Evolutionary conservation across 1,284 basidiomycete genomes (phyloP).

Genomic region (Trametes versicolor): DNA sequence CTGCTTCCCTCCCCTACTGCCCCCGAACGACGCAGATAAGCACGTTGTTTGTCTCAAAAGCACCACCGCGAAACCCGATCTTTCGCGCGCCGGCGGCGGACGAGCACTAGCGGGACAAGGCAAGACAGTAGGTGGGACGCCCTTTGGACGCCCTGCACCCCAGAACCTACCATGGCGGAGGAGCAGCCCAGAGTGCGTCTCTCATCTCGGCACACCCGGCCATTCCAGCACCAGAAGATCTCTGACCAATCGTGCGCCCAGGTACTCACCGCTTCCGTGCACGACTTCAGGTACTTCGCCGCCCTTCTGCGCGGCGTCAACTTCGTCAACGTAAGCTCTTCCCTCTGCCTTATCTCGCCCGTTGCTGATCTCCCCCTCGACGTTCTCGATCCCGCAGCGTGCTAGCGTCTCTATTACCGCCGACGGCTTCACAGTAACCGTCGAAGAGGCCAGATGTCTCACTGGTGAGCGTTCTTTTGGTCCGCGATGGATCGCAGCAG

Average conservation of each 20-base stretch:
- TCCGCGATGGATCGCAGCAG: slow-evolving; percentile 10
- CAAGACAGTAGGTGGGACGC: too few relatives aligned
- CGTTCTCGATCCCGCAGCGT: slow-evolving; percentile 56
- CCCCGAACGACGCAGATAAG: slow-evolving; percentile 15
- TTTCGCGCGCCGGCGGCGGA: neutral
- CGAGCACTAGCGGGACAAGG: neutral
- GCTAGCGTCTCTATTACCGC: slow-evolving; percentile 80
- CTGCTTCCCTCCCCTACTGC: slow-evolving; percentile 12
- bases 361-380: slow-evolving; percentile 24
- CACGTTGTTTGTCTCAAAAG: slow-evolving; percentile 5
- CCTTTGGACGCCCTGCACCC: slow-evolving; percentile 23
- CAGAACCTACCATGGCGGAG: slow-evolving; percentile 35
- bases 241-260: slow-evolving; percentile 44
- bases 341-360: slow-evolving; percentile 20
- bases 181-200: slow-evolving; percentile 33
- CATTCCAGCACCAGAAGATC: slow-evolving; percentile 27
- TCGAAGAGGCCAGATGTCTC: slow-evolving; percentile 86
- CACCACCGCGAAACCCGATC: neutral
- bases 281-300: slow-evolving; percentile 82
- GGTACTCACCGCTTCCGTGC: slow-evolving; percentile 81
- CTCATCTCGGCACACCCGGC: slow-evolving; percentile 29
- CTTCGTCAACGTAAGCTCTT: slow-evolving; percentile 69
- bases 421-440: slow-evolving; percentile 83
- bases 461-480: slow-evolving; percentile 61
- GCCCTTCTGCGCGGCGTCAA: slow-evolving; percentile 81